These are phyloP conservation scores for Oryza brachyantha DNA, from an alignment of 176 grass and related monocot genomes.

Conservation along the genomic window DNA sequence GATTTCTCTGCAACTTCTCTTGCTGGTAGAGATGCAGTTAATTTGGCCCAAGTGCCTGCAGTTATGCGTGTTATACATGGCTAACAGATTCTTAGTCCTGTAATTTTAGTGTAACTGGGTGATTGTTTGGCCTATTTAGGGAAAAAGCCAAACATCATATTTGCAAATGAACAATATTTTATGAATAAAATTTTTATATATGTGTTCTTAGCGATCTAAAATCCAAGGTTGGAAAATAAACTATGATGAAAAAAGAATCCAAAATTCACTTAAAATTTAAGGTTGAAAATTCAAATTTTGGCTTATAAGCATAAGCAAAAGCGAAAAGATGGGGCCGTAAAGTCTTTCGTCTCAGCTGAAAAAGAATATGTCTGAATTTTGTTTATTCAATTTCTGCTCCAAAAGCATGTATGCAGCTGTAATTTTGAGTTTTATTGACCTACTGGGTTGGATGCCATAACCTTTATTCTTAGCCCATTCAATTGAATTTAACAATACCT, in stretches of 20 bases:
- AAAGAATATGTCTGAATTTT: background rate
- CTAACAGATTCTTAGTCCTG: background rate
- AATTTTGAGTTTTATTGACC: slow-evolving; percentile 3
- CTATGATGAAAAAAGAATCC: too few species aligned
- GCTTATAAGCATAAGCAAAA: too few species aligned
- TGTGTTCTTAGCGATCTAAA: too few species aligned
- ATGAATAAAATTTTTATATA: too few species aligned
- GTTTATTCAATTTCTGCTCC: background rate
- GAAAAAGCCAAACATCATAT: too few species aligned
- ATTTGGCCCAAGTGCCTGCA: background rate
- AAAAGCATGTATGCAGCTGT: background rate
- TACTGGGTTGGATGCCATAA: background rate
- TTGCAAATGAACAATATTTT: too few species aligned
- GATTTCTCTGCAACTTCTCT: too few species aligned
- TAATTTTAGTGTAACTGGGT: background rate
- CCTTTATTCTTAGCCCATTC: background rate
- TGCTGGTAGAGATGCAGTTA: background rate
- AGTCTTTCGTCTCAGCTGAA: background rate
- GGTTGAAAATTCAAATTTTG: too few species aligned
- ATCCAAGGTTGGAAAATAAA: too few species aligned
- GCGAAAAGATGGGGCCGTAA: too few species aligned
- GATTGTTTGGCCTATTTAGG: too few species aligned
- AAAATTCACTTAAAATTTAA: too few species aligned
- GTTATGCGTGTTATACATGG: background rate
- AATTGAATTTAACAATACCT: slow-evolving; percentile 1